Conservation (phyloP, 768 basidiomycete species). For the Leccinum uliginosum region DNA sequence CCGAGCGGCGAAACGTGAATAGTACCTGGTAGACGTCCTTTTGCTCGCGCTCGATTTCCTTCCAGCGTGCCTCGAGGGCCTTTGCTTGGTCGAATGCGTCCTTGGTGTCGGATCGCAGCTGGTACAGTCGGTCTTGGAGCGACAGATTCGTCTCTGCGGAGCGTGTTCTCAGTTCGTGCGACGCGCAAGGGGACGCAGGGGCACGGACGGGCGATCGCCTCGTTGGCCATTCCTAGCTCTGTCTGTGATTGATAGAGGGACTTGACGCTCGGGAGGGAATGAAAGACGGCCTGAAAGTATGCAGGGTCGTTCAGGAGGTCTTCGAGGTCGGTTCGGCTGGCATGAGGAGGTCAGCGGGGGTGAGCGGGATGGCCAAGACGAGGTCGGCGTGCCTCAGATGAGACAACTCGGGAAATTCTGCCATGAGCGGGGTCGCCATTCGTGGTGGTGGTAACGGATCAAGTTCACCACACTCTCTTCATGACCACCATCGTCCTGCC, state of each 20-base stretch:
- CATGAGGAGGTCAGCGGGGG: slow-evolving; percentile 8
- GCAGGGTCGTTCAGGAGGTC: slow-evolving; percentile 75
- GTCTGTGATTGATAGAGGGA: slow-evolving; percentile 71
- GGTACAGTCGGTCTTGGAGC: slow-evolving; percentile 71
- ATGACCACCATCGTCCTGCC: slow-evolving; percentile 68
- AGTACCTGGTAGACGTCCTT: slow-evolving; percentile 80
- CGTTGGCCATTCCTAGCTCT: slow-evolving; percentile 79
- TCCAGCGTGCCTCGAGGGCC: slow-evolving; percentile 75
- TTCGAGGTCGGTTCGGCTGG: slow-evolving; percentile 87
- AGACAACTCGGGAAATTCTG: slow-evolving; percentile 71
- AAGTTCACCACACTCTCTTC: slow-evolving; percentile 13
- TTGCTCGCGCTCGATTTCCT: slow-evolving; percentile 85
- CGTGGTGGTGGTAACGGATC: slow-evolving; percentile 5
- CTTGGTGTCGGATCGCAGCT: slow-evolving; percentile 76
- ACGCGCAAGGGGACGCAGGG: not conserved
- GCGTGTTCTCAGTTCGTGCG: slow-evolving; percentile 7
- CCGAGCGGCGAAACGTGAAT: not conserved
- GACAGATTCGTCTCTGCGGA: slow-evolving; percentile 67
- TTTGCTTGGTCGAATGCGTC: slow-evolving; percentile 87
- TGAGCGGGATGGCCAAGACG: not conserved
- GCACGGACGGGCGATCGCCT: slow-evolving; percentile 76
- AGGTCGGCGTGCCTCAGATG: slow-evolving; percentile 57
- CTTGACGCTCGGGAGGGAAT: slow-evolving; percentile 71
- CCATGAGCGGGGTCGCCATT: slow-evolving; percentile 40
- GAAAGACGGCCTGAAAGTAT: slow-evolving; percentile 87